Evolutionary conservation across 495 filamentous ascomycete species (phyloP).

Genomic region (Daldinia grandis): DNA sequence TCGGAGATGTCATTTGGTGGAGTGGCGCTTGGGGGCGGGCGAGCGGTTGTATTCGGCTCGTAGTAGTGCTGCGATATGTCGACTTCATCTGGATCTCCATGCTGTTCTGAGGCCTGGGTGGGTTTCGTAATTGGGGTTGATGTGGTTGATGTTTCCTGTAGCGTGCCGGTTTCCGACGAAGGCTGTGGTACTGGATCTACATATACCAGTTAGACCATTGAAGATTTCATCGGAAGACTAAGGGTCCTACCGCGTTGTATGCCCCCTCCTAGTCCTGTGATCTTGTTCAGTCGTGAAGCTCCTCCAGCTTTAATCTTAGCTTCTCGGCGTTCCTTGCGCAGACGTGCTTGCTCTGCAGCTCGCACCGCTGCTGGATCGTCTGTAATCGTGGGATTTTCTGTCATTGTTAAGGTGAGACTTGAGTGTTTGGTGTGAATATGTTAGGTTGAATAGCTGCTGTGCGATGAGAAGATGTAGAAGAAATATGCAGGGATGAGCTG

Average conservation of each 20-base stretch:
- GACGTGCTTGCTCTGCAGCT: conserved; percentile 77
- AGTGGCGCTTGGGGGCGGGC: conserved; percentile 42
- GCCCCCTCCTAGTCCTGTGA: conserved; percentile 79
- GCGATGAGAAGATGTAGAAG: conserved; percentile 7
- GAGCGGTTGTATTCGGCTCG: conserved; percentile 53
- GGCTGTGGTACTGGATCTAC: conserved; percentile 18
- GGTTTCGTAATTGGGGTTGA: conserved; percentile 26
- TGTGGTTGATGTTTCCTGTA: conserved; percentile 18
- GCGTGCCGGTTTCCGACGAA: conserved; percentile 18
- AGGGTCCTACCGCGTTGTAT: conserved; percentile 55
- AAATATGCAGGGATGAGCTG: conserved; percentile 11
- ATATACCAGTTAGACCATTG: not conserved
- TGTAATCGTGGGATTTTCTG: conserved; percentile 31
- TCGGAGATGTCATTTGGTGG: conserved; percentile 45
- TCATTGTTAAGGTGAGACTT: conserved; percentile 29
- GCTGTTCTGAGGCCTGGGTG: conserved; percentile 36
- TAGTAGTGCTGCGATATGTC: conserved; percentile 73
- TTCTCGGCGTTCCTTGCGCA: conserved; percentile 88
- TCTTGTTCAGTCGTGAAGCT: conserved; percentile 79
- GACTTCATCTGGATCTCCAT: conserved; percentile 75
- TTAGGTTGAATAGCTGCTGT: not conserved
- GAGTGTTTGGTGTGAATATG: not conserved
- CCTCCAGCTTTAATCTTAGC: conserved; percentile 89
- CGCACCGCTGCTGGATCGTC: conserved; percentile 65
- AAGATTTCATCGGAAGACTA: not conserved